Evolutionary conservation across 1,139 yeast genomes (phyloP), one percentile per base, ranked within the genome.

Genomic region (Geotrichum siamense): DNA sequence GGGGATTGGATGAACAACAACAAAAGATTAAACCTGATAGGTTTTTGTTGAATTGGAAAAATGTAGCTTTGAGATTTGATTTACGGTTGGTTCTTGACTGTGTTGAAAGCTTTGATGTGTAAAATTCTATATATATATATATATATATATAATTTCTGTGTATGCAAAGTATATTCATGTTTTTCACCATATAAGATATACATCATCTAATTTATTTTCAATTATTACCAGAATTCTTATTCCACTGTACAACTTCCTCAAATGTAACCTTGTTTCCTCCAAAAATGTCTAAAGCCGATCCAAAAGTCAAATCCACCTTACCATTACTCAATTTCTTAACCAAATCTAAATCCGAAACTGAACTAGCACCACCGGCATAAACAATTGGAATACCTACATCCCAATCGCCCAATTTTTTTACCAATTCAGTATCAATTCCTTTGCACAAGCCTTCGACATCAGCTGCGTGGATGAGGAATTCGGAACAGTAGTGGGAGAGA

Each of bases 351-450:
- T 91, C 98, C 0, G 64, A 61, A 0, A 82, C 60, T 63, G 77
- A 75, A 55, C 77, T 80, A 30, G 96, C 98, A 1, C 99, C 99
- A 12, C 99, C 99, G 29, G 98, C 99, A 62, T 91, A 91, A 1
- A 89, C 95, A 5, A 85, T 77, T 32, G 82, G 87, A 2, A 84
- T 73, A 29, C 72, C 75, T 39, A 76, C 71, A 48, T 81, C 76
- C 97, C 98, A 91, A 53, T 79, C 75, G 12, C 89, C 87, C 31
- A 91, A 68, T 45, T 73, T 74, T 21, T 51, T 49, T 3, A 91
- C 97, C 43, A 91, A 69, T 16, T 78, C 73, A 56, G 79, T 79
- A 57, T 91, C 98, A 35, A 91, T 84, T 0, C 99, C 99, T 35
- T 78, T 74, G 61, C 98, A 91, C 21, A 91, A 70, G 0, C 99